Conservation (phyloP, 2,329 filamentous ascomycete species). For the Myotisia sp. region DNA sequence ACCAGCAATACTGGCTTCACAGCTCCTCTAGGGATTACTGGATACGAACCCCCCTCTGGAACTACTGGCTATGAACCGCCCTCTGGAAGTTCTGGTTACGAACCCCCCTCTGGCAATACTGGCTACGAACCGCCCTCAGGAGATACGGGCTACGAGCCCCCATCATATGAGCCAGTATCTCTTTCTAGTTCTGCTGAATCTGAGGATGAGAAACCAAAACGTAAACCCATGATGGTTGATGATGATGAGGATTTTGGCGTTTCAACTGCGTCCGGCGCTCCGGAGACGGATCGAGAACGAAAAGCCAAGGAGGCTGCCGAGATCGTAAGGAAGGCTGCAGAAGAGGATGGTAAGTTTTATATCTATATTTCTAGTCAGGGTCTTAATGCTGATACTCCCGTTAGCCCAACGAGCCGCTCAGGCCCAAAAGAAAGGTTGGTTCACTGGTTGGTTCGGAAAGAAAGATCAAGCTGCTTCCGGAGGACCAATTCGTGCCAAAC, state of each 20-base stretch:
- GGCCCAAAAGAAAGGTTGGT: slow-evolving; percentile 47
- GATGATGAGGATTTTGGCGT: slow-evolving; percentile 55
- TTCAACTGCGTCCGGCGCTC: slow-evolving; percentile 35
- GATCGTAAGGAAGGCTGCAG: slow-evolving; percentile 70
- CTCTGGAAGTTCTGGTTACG: slow-evolving; percentile 20
- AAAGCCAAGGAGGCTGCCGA: slow-evolving; percentile 71
- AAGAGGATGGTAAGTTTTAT: slow-evolving; percentile 41
- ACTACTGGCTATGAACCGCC: slow-evolving; percentile 21
- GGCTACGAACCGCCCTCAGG: slow-evolving; percentile 21
- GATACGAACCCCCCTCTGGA: slow-evolving; percentile 20
- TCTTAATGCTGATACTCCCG: slow-evolving; percentile 14
- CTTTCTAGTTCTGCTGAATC: slow-evolving; percentile 18
- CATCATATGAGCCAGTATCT: slow-evolving; percentile 18
- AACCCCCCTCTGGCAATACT: slow-evolving; percentile 19
- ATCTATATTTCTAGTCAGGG: no score
- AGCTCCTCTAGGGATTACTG: slow-evolving; percentile 16
- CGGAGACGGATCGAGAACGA: slow-evolving; percentile 49
- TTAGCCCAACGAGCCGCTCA: slow-evolving; percentile 25
- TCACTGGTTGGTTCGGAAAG: slow-evolving; percentile 67
- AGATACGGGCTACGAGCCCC: slow-evolving; percentile 21
- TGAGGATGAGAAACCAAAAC: slow-evolving; percentile 48
- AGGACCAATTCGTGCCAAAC: slow-evolving; percentile 70
- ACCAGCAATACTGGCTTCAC: no score
- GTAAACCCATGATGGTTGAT: slow-evolving; percentile 69
- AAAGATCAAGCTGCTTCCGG: slow-evolving; percentile 44